Evolutionary conservation across 805 yeast species (phyloP).

Genomic region (Spathaspora girioi): DNA sequence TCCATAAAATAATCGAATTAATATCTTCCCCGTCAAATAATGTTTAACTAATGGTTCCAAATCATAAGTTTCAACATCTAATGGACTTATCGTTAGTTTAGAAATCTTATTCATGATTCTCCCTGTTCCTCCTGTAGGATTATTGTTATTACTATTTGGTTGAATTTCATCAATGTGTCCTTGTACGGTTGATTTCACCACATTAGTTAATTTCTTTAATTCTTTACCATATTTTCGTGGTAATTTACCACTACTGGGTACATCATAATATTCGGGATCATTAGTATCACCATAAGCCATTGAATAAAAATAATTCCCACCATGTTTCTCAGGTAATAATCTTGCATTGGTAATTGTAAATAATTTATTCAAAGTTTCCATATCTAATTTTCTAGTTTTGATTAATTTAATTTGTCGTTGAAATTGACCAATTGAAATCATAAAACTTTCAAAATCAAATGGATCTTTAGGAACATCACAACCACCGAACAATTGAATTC

Average conservation of each 20-base stretch:
- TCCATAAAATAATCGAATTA: conserved; percentile 23
- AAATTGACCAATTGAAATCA: conserved; percentile 65
- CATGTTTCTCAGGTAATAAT: conserved; percentile 20
- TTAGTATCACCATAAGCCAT: conserved; percentile 3
- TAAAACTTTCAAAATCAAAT: conserved; percentile 67
- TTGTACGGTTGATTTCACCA: conserved; percentile 69
- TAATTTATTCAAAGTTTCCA: conserved; percentile 43
- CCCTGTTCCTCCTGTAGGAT: conserved; percentile 20
- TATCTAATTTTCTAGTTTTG: conserved; percentile 52
- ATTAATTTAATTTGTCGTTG: conserved; percentile 66
- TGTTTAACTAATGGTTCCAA: conserved; percentile 30
- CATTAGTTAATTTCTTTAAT: conserved; percentile 53
- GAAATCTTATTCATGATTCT: conserved; percentile 31
- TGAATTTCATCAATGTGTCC: conserved; percentile 40
- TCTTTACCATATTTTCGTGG: conserved; percentile 36
- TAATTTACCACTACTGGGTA: not conserved
- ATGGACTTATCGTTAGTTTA: conserved; percentile 30
- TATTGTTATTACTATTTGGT: conserved; percentile 14
- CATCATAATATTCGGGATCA: no score
- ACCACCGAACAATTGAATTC: conserved; percentile 38
- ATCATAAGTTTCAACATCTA: conserved; percentile 40
- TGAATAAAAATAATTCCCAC: conserved; percentile 8
- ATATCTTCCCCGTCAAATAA: conserved; percentile 29
- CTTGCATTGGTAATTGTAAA: conserved; percentile 33
- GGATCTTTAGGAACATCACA: conserved; percentile 77